phyloP scores from a whole-genome alignment of 1,284 basidiomycete species.

The Acaromyces ingoldii region DNA sequence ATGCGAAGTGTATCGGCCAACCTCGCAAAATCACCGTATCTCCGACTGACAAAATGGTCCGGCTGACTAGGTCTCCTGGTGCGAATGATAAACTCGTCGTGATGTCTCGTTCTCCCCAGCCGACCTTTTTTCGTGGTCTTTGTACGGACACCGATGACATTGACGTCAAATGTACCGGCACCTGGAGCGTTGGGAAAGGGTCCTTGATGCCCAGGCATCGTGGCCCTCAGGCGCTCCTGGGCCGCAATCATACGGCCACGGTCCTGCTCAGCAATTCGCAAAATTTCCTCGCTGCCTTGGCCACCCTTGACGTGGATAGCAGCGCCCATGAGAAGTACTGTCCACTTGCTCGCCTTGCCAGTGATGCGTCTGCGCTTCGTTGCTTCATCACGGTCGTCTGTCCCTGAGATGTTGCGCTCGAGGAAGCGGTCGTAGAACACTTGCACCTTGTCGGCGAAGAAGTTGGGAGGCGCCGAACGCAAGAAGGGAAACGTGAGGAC shows the following conservation, averaged over 20 bases:
- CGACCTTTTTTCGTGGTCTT: slow-evolving; percentile 28
- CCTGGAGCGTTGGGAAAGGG: neutral
- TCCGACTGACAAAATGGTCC: slow-evolving; percentile 80
- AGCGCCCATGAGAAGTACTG: slow-evolving; percentile 38
- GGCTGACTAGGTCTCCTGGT: slow-evolving; percentile 68
- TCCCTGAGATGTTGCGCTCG: slow-evolving; percentile 39
- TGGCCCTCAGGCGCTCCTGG: slow-evolving; percentile 33
- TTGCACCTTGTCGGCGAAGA: slow-evolving; percentile 49
- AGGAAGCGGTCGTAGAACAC: slow-evolving; percentile 46
- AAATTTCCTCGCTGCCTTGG: slow-evolving; percentile 34
- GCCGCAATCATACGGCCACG: slow-evolving; percentile 26
- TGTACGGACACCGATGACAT: slow-evolving; percentile 43
- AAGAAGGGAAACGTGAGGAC: slow-evolving; percentile 50
- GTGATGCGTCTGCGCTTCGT: slow-evolving; percentile 33
- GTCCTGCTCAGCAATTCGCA: slow-evolving; percentile 40
- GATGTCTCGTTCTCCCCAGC: slow-evolving; percentile 26
- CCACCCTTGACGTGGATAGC: slow-evolving; percentile 33
- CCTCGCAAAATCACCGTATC: slow-evolving; percentile 84
- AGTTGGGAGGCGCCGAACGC: slow-evolving; percentile 43
- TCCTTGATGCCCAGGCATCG: slow-evolving; percentile 11
- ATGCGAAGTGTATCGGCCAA: slow-evolving; percentile 39
- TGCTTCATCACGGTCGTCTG: slow-evolving; percentile 30
- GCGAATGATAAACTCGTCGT: slow-evolving; percentile 79
- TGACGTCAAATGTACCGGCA: slow-evolving; percentile 34
- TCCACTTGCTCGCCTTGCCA: slow-evolving; percentile 31